Conservation (phyloP, 1,284 basidiomycete species). For the Amylostereum areolatum region DNA sequence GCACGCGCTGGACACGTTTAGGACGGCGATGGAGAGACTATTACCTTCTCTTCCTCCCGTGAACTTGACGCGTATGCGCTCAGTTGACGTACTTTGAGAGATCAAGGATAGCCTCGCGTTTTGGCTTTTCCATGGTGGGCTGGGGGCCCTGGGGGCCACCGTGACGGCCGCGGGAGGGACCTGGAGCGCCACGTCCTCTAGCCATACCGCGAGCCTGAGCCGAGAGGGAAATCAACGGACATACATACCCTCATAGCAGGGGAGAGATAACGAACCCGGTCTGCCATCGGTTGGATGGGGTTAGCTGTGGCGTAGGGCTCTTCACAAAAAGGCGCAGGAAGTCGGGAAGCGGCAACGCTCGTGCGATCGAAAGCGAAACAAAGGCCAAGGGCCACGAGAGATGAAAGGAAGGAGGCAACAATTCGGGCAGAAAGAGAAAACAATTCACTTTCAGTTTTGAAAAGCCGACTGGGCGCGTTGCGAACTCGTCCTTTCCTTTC, state of each 20-base stretch:
- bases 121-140: slow-evolving; percentile 76
- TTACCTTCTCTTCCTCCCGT: slow-evolving; percentile 92
- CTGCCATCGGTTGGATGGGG: slow-evolving; percentile 36
- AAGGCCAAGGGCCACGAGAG: not conserved
- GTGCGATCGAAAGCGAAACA: not conserved
- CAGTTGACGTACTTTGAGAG: slow-evolving; percentile 91
- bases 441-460: slow-evolving; percentile 17
- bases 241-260: not conserved
- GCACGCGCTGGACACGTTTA: not conserved
- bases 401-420: not conserved
- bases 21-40: slow-evolving; percentile 13
- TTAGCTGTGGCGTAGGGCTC: no score
- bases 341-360: no score
- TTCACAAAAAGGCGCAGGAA: no score
- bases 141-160: slow-evolving; percentile 36
- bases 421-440: not conserved
- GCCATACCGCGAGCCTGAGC: slow-evolving; percentile 45
- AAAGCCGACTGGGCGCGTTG: slow-evolving; percentile 27
- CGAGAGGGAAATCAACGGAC: slow-evolving; percentile 21
- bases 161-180: slow-evolving; percentile 35
- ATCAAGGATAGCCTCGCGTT: slow-evolving; percentile 94
- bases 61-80: slow-evolving; percentile 93
- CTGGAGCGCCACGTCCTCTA: slow-evolving; percentile 35
- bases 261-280: slow-evolving; percentile 41
- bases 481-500: slow-evolving; percentile 11